phyloP scores from a whole-genome alignment of 2,329 filamentous ascomycete species.

The Magnaporthiopsis rhizophila region DNA sequence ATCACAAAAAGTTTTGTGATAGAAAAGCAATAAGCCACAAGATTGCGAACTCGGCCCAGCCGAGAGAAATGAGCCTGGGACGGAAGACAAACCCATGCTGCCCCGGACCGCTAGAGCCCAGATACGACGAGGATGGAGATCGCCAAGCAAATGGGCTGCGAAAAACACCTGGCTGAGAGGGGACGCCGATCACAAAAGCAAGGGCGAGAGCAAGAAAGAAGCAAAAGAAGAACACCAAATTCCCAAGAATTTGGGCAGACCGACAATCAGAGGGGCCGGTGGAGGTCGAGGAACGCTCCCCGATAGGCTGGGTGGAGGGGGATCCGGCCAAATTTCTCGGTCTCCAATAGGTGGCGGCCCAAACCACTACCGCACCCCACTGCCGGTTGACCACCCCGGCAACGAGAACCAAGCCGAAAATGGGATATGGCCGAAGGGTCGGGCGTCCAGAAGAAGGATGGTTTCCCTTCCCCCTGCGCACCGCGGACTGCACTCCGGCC shows the following conservation, averaged over 20 bases:
- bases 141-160: background rate
- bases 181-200: background rate
- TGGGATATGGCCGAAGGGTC: background rate
- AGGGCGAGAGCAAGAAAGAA: constrained; percentile 3
- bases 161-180: too few species aligned
- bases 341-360: background rate
- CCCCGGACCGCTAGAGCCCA: background rate
- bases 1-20: background rate
- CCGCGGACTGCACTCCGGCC: too few species aligned
- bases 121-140: background rate
- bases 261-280: background rate
- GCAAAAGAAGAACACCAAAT: background rate
- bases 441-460: too few species aligned
- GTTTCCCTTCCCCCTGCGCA: too few species aligned
- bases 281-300: background rate
- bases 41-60: background rate
- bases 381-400: too few species aligned
- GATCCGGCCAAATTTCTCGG: background rate
- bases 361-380: background rate
- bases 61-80: background rate
- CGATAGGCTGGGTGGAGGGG: background rate
- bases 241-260: background rate
- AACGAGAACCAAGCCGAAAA: background rate
- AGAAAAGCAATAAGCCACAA: too few species aligned
- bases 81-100: background rate